These are phyloP conservation scores for Lipomyces anomalus DNA, from an alignment of 805 yeast genomes.

Conservation along the genomic window DNA sequence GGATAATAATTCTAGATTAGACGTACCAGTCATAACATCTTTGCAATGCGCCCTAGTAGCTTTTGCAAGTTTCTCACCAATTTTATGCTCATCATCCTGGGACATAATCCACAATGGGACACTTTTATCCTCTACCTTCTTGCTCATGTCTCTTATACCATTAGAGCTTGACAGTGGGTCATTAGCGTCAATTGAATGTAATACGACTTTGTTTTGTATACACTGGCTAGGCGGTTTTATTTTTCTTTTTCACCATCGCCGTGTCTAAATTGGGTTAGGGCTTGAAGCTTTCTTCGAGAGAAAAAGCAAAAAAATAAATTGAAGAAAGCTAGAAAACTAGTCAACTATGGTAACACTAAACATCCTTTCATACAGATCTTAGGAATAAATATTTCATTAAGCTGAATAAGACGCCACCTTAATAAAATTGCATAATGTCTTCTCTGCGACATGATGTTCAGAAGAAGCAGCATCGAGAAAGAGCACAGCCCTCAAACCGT, in stretches of 20 bases:
- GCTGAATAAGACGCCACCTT: no score
- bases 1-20: not conserved
- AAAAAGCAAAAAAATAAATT: not conserved
- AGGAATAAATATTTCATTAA: no score
- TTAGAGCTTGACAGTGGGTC: no score
- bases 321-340: not conserved
- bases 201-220: no score
- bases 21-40: conserved; percentile 12
- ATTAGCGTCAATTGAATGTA: no score
- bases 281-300: not conserved
- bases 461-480: conserved; percentile 92
- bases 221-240: not conserved
- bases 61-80: conserved; percentile 6
- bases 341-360: no score
- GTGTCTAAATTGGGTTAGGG: not conserved
- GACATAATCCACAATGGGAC: conserved; percentile 22
- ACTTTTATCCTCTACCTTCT: no score
- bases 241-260: not conserved
- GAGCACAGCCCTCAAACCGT: conserved; percentile 78
- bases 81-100: conserved; percentile 16
- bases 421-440: no score
- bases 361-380: no score
- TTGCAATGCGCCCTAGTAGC: conserved; percentile 14
- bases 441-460: conserved; percentile 83
- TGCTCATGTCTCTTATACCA: no score